Conservation (phyloP, 176 grass and related monocot genomes). For the Secale cereale region DNA sequence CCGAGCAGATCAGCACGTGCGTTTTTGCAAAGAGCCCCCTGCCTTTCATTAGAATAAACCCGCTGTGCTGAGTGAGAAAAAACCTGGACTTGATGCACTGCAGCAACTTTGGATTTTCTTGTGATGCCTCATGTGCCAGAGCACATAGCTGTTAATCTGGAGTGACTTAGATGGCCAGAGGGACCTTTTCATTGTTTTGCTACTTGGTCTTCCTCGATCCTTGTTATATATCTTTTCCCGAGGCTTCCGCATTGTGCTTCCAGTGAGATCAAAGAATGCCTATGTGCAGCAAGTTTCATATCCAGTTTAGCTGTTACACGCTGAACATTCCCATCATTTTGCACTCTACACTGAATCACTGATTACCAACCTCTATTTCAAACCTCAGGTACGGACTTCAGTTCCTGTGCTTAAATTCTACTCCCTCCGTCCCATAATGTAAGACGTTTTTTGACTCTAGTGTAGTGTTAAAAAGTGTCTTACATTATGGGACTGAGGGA, state of each 20-base stretch:
- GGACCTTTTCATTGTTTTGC: neutral
- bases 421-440: too few relatives aligned
- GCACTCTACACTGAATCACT: neutral
- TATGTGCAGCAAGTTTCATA: neutral
- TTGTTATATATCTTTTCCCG: conserved; percentile 80
- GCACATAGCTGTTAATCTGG: neutral
- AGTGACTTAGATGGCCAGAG: neutral
- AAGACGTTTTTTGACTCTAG: too few relatives aligned
- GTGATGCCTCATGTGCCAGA: neutral
- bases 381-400: neutral
- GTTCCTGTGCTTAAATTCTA: neutral
- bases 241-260: conserved; percentile 73
- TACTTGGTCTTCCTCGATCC: neutral
- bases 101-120: conserved; percentile 5
- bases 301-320: neutral
- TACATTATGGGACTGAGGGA: too few relatives aligned
- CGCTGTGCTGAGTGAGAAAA: too few relatives aligned
- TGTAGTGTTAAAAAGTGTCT: too few relatives aligned
- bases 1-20: too few relatives aligned
- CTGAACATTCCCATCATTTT: neutral
- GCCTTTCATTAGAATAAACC: too few relatives aligned
- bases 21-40: too few relatives aligned
- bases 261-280: conserved; percentile 70
- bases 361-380: neutral
- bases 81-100: neutral